These are phyloP conservation scores for Gentiana dahurica DNA, from an alignment of 257 asterid genomes.

Conservation along the genomic window DNA sequence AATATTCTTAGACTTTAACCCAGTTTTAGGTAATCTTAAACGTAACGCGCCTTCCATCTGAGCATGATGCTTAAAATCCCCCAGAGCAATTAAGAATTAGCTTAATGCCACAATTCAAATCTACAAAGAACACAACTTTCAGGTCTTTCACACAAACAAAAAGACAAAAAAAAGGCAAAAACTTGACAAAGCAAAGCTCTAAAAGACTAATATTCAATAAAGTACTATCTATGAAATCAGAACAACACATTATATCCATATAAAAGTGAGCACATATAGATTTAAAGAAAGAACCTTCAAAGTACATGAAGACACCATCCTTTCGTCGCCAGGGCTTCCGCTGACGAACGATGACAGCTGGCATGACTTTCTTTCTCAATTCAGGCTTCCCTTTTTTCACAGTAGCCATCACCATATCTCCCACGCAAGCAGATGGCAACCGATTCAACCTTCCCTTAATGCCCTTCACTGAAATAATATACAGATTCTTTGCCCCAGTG, in stretches of 20 bases:
- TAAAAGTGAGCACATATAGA: neutral
- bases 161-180: no score
- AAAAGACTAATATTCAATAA: no score
- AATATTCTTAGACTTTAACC: no score
- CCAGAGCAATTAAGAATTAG: no score
- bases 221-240: neutral
- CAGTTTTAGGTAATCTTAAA: no score
- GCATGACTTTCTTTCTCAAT: slow-evolving; percentile 59
- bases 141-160: no score
- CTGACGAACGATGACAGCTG: slow-evolving; percentile 43
- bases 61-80: no score
- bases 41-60: no score
- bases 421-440: slow-evolving; percentile 61
- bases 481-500: slow-evolving; percentile 45
- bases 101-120: no score
- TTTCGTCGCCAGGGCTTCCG: slow-evolving; percentile 18
- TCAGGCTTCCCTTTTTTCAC: slow-evolving; percentile 71
- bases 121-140: no score
- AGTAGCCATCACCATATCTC: slow-evolving; percentile 69
- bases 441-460: slow-evolving; percentile 54
- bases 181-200: no score
- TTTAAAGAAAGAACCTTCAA: slow-evolving; percentile 5
- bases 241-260: neutral
- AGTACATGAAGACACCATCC: slow-evolving; percentile 17
- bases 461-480: slow-evolving; percentile 52